Evolutionary conservation across 1,284 basidiomycete species (phyloP).

Genomic region (Cryptococcus maquisensis): DNA sequence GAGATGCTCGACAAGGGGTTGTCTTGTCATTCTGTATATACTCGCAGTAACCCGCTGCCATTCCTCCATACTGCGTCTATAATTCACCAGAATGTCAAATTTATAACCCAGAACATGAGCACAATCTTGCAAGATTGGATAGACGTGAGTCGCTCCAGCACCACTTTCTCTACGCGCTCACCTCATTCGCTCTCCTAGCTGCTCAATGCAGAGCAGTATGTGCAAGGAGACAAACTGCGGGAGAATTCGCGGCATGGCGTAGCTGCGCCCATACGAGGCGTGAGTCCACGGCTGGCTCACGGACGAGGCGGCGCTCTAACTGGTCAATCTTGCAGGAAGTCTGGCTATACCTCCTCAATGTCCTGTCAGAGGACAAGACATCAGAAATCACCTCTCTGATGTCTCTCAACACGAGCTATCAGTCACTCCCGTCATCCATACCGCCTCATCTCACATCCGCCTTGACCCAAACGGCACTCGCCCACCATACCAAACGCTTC

Average conservation of each 20-base stretch:
- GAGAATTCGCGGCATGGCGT: slow-evolving; percentile 47
- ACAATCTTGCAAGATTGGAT: slow-evolving; percentile 40
- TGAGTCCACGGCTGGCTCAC: slow-evolving; percentile 13
- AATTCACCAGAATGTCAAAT: too few relatives aligned
- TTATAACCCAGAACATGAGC: slow-evolving; percentile 22
- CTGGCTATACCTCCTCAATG: slow-evolving; percentile 48
- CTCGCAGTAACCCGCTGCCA: too few relatives aligned
- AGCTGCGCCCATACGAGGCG: slow-evolving; percentile 39
- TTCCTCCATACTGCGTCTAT: too few relatives aligned
- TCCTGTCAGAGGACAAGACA: slow-evolving; percentile 43
- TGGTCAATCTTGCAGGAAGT: slow-evolving; percentile 32
- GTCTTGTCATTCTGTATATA: too few relatives aligned
- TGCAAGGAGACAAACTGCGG: slow-evolving; percentile 40
- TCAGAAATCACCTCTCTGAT: slow-evolving; percentile 41
- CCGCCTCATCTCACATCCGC: slow-evolving; percentile 31
- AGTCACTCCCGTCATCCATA: slow-evolving; percentile 24
- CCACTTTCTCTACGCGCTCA: not conserved
- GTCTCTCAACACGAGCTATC: slow-evolving; percentile 30
- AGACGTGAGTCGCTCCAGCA: slow-evolving; percentile 20
- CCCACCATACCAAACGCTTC: slow-evolving; percentile 44
- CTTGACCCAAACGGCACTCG: slow-evolving; percentile 35
- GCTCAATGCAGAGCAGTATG: slow-evolving; percentile 46
- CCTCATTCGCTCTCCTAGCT: slow-evolving; percentile 20
- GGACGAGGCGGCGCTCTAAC: slow-evolving; percentile 1
- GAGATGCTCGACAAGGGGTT: too few relatives aligned